Conservation (phyloP, 495 filamentous ascomycete genomes). For the Penicillium lagena region DNA sequence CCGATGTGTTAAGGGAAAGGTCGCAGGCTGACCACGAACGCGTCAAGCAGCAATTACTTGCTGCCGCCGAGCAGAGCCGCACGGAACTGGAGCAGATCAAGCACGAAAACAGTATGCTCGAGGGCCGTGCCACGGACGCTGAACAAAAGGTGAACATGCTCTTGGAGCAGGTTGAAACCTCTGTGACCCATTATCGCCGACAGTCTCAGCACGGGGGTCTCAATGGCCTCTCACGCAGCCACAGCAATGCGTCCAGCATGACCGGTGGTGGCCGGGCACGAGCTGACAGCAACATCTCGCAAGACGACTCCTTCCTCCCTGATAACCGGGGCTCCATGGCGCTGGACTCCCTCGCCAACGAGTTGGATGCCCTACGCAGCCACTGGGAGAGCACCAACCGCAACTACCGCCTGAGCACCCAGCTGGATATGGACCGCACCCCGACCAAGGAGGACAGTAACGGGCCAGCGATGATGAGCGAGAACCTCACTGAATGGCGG, state of each 20-base stretch:
- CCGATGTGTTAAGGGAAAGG: slow-evolving; percentile 62
- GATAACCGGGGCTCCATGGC: slow-evolving; percentile 75
- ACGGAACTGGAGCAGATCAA: slow-evolving; percentile 75
- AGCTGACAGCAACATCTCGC: slow-evolving; percentile 39
- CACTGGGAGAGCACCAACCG: slow-evolving; percentile 97
- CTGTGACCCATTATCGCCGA: slow-evolving; percentile 90
- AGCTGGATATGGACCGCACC: slow-evolving; percentile 76
- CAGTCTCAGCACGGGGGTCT: slow-evolving; percentile 52
- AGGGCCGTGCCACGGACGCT: slow-evolving; percentile 77
- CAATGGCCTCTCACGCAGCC: slow-evolving; percentile 36
- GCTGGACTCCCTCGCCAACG: slow-evolving; percentile 82
- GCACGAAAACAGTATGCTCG: slow-evolving; percentile 71
- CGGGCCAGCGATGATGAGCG: slow-evolving; percentile 47
- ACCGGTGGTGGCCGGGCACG: slow-evolving; percentile 30
- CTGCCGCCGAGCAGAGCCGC: slow-evolving; percentile 48
- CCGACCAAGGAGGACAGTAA: slow-evolving; percentile 46
- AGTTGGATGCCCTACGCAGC: slow-evolving; percentile 78
- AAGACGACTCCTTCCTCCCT: slow-evolving; percentile 53
- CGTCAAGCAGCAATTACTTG: slow-evolving; percentile 50
- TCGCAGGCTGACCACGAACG: slow-evolving; percentile 51
- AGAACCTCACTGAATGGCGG: slow-evolving; percentile 68
- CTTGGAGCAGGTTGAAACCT: slow-evolving; percentile 87
- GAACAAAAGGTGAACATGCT: slow-evolving; percentile 89
- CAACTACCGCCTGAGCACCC: slow-evolving; percentile 79
- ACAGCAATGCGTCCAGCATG: slow-evolving; percentile 41